Base-by-base conservation (phyloP, 805 yeast genomes). In the Cyberlindnera lachancei region DNA sequence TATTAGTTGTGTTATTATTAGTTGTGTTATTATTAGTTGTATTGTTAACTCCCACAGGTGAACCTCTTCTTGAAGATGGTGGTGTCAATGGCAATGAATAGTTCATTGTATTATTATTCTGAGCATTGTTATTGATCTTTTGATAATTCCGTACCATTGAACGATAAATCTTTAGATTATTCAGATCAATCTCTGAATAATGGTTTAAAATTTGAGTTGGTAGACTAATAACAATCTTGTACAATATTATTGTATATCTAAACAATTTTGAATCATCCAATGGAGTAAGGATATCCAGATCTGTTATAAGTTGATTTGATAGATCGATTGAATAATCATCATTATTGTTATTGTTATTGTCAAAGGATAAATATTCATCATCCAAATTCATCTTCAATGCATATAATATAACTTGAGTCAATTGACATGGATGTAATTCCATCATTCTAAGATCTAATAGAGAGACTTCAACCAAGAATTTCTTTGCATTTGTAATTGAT, bases 401-500 rank as follows among this genome's bases (percentile, higher is more conserved):
- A 14, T 42, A 31, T 29, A 46, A 38, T 16, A 50, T 46, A 19
- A 48, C 34, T 15, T 40, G 41, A 5, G 56, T 18, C 18, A 54
- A 33, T 23, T 46, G 46, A 12, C 52, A 49, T 11, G 59, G 59
- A 27, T 53, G 59, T 5, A 54, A 43, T 36, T 63, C 66, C 22
- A 68, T 54, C 35, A 73, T 56, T 23, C 64, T 70, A 25, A 55
- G 52, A 38, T 68, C 67, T 53, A 70, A 72, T 19, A 70, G 53
- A 4, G 75, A 55, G 14, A 66, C 46, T 45, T 75, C 75, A 29
- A 66, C 55, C 25, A 73, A 47, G 40, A 66, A 73, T 36, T 66
- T 67, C 45, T 74, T 75, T 37, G 70, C 48, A 39, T 62, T 58
- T 41, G 69, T 64, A 30, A 68, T 48, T 41, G 68, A 58, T 20